Percentiles rank a stretch among this genome's conserved stretches.
These are phyloP conservation scores for Trichosporon ovoides DNA, from an alignment of 1,284 basidiomycete genomes.

Conservation along the genomic window DNA sequence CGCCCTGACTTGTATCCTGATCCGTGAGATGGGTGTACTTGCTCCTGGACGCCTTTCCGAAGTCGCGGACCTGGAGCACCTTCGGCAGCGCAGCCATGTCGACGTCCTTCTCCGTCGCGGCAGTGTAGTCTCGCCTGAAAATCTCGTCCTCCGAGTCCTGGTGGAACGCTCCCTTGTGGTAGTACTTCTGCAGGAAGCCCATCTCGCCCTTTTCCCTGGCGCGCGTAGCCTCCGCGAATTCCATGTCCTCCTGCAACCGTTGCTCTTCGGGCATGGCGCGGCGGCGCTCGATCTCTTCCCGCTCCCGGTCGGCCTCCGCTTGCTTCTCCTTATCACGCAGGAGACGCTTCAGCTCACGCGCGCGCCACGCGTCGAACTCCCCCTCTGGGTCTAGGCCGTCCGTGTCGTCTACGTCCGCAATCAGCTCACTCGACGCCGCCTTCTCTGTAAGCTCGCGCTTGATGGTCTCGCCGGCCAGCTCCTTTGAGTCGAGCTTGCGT, in stretches of 20 bases:
- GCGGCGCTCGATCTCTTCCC: slow-evolving; percentile 82
- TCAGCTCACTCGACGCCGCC: slow-evolving; percentile 69
- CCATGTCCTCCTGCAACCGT: slow-evolving; percentile 81
- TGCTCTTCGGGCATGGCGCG: slow-evolving; percentile 88
- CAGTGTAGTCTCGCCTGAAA: slow-evolving; percentile 80
- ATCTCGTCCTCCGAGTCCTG: slow-evolving; percentile 89
- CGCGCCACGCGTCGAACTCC: slow-evolving; percentile 94
- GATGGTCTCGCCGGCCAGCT: slow-evolving; percentile 47
- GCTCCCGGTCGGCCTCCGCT: slow-evolving; percentile 68
- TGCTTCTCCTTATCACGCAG: slow-evolving; percentile 85
- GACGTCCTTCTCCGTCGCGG: slow-evolving; percentile 76
- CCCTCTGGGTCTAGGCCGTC: slow-evolving; percentile 83
- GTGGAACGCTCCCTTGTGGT: slow-evolving; percentile 99
- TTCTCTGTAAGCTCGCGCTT: slow-evolving; percentile 50
- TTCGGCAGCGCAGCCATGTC: slow-evolving; percentile 82
- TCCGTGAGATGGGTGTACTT: slow-evolving; percentile 91
- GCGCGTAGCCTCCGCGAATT: slow-evolving; percentile 70
- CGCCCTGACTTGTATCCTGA: slow-evolving; percentile 82
- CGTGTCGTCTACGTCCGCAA: slow-evolving; percentile 88
- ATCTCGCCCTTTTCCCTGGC: slow-evolving; percentile 61
- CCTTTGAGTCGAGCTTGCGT: slow-evolving; percentile 43
- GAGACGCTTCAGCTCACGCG: slow-evolving; percentile 84
- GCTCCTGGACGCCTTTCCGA: slow-evolving; percentile 56
- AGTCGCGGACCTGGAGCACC: slow-evolving; percentile 96
- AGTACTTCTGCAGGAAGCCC: slow-evolving; percentile 95